Conservation (phyloP, 768 basidiomycete genomes). For the Punctularia strigosozonata region DNA sequence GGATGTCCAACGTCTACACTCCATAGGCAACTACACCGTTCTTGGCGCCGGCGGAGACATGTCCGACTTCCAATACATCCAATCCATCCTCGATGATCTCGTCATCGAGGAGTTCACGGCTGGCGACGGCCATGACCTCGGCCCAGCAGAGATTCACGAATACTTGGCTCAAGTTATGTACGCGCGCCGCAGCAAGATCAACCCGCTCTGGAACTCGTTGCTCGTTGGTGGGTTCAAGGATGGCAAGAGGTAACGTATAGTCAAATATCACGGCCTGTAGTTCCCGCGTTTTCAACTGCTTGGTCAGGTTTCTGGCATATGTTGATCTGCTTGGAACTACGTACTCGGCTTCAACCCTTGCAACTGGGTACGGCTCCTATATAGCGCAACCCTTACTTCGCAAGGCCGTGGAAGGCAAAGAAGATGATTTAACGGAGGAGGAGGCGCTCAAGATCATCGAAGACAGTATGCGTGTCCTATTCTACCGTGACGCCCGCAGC, state of each 20-base stretch:
- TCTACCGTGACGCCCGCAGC: slow-evolving; percentile 92
- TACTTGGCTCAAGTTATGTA: slow-evolving; percentile 91
- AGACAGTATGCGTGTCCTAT: slow-evolving; percentile 85
- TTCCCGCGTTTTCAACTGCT: background rate
- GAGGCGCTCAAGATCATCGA: slow-evolving; percentile 72
- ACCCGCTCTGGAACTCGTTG: slow-evolving; percentile 93
- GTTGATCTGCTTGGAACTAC: slow-evolving; percentile 97
- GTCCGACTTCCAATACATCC: slow-evolving; percentile 94
- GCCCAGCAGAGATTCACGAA: slow-evolving; percentile 86
- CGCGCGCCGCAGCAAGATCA: slow-evolving; percentile 70
- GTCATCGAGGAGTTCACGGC: slow-evolving; percentile 70
- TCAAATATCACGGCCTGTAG: background rate
- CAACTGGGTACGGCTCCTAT: slow-evolving; percentile 89
- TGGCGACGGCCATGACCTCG: slow-evolving; percentile 75
- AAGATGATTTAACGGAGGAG: slow-evolving; percentile 63
- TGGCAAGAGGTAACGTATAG: slow-evolving; percentile 51
- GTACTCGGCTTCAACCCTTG: slow-evolving; percentile 84
- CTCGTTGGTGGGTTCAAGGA: slow-evolving; percentile 88
- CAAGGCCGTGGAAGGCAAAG: slow-evolving; percentile 77
- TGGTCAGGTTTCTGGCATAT: slow-evolving; percentile 76
- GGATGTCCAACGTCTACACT: slow-evolving; percentile 80
- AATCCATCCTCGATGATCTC: slow-evolving; percentile 66
- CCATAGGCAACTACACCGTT: slow-evolving; percentile 75
- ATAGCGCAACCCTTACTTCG: slow-evolving; percentile 90
- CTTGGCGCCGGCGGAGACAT: slow-evolving; percentile 94